Evolutionary conservation across 75 land plant species (phyloP).

Genomic region (Cryptomeria japonica): DNA sequence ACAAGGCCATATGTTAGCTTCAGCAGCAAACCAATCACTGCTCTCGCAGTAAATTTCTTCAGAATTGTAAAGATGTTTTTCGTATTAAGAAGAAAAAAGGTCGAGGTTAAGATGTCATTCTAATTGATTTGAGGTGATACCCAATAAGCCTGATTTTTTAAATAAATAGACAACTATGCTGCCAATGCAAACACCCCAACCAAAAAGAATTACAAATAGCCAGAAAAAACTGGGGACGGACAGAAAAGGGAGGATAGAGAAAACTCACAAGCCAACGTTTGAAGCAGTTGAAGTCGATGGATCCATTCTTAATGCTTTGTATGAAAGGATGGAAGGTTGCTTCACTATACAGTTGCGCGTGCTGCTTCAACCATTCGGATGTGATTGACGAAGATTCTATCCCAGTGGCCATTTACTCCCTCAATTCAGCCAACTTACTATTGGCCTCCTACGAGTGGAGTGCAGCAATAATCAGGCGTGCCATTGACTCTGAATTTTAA

Average conservation of each 20-base stretch:
- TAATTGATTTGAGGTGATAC: too few species aligned
- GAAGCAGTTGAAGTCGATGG: conserved; percentile 62
- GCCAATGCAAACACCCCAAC: too few species aligned
- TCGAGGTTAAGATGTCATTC: too few species aligned
- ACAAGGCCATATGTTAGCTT: too few species aligned
- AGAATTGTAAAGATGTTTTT: not conserved
- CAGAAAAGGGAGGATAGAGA: not conserved
- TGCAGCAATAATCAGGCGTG: too few species aligned
- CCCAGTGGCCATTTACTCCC: not conserved
- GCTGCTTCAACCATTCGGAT: conserved; percentile 42
- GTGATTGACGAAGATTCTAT: conserved; percentile 14
- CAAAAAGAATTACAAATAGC: too few species aligned
- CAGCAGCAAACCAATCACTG: not conserved
- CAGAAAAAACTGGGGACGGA: too few species aligned
- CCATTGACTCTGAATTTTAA: too few species aligned
- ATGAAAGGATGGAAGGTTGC: conserved; percentile 75
- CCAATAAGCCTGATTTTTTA: too few species aligned
- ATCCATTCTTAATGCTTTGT: conserved; percentile 66
- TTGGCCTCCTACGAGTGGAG: not conserved
- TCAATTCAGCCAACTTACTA: not conserved
- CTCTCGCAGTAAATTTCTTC: not conserved
- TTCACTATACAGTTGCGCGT: conserved; percentile 41
- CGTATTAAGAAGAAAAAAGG: too few species aligned
- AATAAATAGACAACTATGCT: too few species aligned
- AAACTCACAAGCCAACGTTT: conserved; percentile 76